Evolutionary conservation across 106 monocot species (phyloP).

Genomic region (Acanthochlamys bracteata): DNA sequence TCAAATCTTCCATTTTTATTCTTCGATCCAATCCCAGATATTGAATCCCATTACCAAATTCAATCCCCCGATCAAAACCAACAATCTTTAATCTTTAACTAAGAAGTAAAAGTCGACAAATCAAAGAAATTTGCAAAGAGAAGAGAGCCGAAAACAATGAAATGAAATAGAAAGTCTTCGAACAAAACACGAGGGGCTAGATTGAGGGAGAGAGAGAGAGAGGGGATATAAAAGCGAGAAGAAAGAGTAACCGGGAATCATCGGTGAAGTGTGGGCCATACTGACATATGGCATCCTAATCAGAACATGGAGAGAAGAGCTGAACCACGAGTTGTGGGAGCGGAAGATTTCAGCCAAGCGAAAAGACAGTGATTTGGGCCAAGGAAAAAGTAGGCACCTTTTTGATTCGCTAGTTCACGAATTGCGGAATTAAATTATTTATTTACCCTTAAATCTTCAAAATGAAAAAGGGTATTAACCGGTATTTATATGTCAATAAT

Average conservation of each 20-base stretch:
- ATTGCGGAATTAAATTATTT: too few species aligned
- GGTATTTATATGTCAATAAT: too few species aligned
- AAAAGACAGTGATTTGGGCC: not conserved
- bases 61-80: not conserved
- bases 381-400: not conserved
- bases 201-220: not conserved
- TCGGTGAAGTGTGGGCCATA: constrained; percentile 10
- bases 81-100: not conserved
- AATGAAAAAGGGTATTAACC: too few species aligned
- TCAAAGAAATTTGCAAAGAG: not conserved
- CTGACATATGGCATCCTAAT: constrained; percentile 29
- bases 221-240: not conserved
- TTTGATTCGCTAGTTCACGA: not conserved
- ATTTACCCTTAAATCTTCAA: too few species aligned
- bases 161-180: constrained; percentile 1
- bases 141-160: not conserved
- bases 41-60: constrained; percentile 12
- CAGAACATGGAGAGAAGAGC: constrained; percentile 11
- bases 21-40: not conserved
- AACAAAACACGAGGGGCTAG: too few species aligned
- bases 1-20: constrained; percentile 18
- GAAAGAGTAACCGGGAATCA: constrained; percentile 19
- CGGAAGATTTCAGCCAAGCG: not conserved
- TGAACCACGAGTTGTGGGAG: constrained; percentile 28
- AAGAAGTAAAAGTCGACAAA: not conserved